phyloP scores from a whole-genome alignment of 306 rosid species.

The Malus fusca region DNA sequence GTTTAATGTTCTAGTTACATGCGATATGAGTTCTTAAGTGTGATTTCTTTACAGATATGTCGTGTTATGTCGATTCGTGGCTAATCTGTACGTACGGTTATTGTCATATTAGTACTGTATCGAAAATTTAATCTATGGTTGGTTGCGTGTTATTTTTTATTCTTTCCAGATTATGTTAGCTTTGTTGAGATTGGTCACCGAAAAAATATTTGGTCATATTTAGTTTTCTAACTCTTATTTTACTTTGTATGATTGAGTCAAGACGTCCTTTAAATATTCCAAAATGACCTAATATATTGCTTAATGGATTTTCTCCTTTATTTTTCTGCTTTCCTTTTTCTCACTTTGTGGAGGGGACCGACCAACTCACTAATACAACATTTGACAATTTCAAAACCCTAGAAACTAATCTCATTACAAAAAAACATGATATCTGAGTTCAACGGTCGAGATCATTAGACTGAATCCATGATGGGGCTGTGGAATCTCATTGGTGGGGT shows the following conservation, averaged over 20 bases:
- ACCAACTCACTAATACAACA: constrained; percentile 6
- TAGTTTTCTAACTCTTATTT: not conserved
- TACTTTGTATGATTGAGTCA: constrained; percentile 23
- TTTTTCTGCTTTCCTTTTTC: not conserved
- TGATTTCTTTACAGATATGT: not conserved
- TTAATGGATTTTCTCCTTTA: constrained; percentile 12
- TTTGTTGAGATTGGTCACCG: too few relatives aligned
- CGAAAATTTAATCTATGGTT: too few relatives aligned
- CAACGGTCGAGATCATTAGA: constrained; percentile 32
- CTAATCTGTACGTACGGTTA: rapidly evolving
- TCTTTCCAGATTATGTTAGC: too few relatives aligned
- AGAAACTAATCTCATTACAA: not conserved
- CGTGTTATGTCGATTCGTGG: not conserved
- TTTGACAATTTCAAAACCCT: constrained; percentile 14
- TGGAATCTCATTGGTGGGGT: constrained; percentile 33
- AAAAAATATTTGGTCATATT: too few relatives aligned
- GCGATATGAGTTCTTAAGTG: not conserved
- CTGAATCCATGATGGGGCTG: constrained; percentile 26
- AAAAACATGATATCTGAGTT: constrained; percentile 4
- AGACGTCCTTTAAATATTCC: constrained; percentile 21
- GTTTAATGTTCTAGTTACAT: too few relatives aligned
- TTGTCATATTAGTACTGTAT: too few relatives aligned
- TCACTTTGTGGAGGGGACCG: constrained; percentile 36
- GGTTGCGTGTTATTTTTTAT: not conserved
- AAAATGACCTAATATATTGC: constrained; percentile 13